Percentiles rank a stretch among this genome's conserved stretches.
These are phyloP conservation scores for Rhododendron williamsianum DNA, from an alignment of 148 eudicot species.

Conservation along the genomic window DNA sequence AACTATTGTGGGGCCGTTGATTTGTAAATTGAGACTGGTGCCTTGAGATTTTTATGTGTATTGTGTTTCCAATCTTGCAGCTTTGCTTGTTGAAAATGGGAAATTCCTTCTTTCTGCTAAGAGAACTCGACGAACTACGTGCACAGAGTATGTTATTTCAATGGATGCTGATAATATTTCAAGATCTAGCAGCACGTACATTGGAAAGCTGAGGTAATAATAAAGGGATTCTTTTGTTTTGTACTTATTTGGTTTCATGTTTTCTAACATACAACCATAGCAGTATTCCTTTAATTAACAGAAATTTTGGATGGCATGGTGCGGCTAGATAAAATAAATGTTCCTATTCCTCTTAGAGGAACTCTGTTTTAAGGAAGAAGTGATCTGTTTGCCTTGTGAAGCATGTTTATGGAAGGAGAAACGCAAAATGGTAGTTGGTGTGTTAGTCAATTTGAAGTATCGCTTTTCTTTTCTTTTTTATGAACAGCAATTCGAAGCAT, in stretches of 20 bases:
- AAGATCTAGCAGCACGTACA: slow-evolving; percentile 54
- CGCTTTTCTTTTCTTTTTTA: not conserved
- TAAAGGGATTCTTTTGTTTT: not conserved
- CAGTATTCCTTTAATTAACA: not conserved
- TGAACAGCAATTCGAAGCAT: too few species aligned
- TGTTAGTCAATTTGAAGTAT: not conserved
- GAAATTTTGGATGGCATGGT: not conserved
- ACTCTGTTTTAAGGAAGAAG: not conserved
- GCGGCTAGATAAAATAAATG: not conserved
- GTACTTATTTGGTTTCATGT: not conserved
- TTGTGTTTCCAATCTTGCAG: slow-evolving; percentile 18
- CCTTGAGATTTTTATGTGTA: not conserved
- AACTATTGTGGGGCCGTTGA: not conserved
- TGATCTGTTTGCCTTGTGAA: not conserved
- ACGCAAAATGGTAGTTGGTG: not conserved
- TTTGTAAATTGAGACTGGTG: not conserved
- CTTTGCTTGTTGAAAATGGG: slow-evolving; percentile 53
- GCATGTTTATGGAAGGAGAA: not conserved
- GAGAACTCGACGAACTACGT: slow-evolving; percentile 56
- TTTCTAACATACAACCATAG: not conserved
- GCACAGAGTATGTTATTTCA: slow-evolving; percentile 56
- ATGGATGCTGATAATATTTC: slow-evolving; percentile 62
- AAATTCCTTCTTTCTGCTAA: slow-evolving; percentile 64
- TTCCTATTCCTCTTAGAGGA: not conserved
- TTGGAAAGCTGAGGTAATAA: slow-evolving; percentile 49